Evolutionary conservation across 2,329 filamentous ascomycete species (phyloP), one percentile per base, ranked within the genome.

Genomic region (Lachnellula arida): DNA sequence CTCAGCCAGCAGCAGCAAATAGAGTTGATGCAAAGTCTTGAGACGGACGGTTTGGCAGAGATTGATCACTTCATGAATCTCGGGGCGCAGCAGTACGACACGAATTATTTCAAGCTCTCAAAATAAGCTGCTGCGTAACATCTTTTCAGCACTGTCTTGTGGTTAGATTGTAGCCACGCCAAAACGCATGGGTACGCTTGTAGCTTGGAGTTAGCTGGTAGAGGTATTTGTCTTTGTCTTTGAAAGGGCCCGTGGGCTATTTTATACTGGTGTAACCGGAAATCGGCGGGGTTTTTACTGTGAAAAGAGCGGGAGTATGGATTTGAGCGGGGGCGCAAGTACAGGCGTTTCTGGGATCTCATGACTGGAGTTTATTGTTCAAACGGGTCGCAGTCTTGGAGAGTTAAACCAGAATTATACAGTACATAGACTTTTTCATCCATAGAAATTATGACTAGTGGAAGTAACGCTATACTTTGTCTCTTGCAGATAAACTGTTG

Each of bases 1-100:
- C 75, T 95, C 34, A 92, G 85, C 57, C 87, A 91, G 60, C 82
- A 90, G 66, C 89, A 95, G 71, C 90, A 94, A 72, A 74, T 86
- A 60, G 89, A 96, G 74, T 76, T 96, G 39, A 91, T 95, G 87
- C 84, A 86, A 54, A 85, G 85, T 49, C 78, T 96, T 35, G 88
- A 94, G 70, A 88, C 76, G 63, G 81, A 87, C 61, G 84, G 84
- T 0, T 74, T 85, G 68, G 75, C 74, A 25, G 83, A 86, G 50
- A 85, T 87, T 63, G 79, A 86, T 60, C 76, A 77, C 14, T 82
- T 84, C 54, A 71, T 87, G 63, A 82, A 72, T 57, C 55, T 65
- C 25, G 56, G 56, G 25, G 46, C 58, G 40, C 63, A 63, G 56
- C n/a, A n/a, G n/a, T 68, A 67, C 56, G 62, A 60, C 56, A 56